Percentiles rank a stretch among this genome's conserved stretches.
These are phyloP conservation scores for Chlorokybus atmophyticus DNA, from an alignment of 139 green algal genomes.

Conservation along the genomic window DNA sequence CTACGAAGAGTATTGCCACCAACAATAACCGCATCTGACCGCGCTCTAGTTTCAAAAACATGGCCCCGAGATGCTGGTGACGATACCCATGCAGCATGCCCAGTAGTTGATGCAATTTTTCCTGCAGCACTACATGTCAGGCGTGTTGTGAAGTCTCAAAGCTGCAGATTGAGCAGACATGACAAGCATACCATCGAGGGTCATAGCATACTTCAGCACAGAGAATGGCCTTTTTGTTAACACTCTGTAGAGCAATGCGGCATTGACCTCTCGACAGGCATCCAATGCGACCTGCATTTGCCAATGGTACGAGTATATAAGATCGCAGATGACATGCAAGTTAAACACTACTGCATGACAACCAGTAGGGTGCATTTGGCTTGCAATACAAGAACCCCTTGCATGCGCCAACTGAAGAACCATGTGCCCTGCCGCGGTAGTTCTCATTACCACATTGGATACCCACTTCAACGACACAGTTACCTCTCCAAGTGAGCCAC, in stretches of 20 bases:
- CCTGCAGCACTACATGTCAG: conserved; percentile 25
- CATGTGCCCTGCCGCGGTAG: neutral
- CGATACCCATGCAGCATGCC: conserved; percentile 90
- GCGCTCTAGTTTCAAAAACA: conserved; percentile 69
- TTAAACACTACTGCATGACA: neutral
- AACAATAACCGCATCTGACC: conserved; percentile 80
- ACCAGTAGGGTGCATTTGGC: neutral
- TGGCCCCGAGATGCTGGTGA: conserved; percentile 38
- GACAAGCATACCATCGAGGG: conserved; percentile 66
- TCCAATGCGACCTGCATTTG: conserved; percentile 24
- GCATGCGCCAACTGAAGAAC: neutral
- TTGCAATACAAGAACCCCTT: neutral
- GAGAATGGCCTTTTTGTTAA: conserved; percentile 52
- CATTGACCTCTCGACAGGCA: conserved; percentile 62
- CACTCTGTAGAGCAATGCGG: conserved; percentile 67
- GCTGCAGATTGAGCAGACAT: no score
- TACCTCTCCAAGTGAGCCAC: neutral
- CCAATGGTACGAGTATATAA: no score
- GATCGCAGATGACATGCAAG: no score
- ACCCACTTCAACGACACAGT: neutral
- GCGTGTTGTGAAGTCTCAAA: no score
- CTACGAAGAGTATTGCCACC: conserved; percentile 80
- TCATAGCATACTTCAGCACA: conserved; percentile 98
- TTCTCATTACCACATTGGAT: neutral
- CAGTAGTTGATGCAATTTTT: conserved; percentile 84